Evolutionary conservation across 768 basidiomycete genomes (phyloP).

Genomic region (Rickenella mellea): DNA sequence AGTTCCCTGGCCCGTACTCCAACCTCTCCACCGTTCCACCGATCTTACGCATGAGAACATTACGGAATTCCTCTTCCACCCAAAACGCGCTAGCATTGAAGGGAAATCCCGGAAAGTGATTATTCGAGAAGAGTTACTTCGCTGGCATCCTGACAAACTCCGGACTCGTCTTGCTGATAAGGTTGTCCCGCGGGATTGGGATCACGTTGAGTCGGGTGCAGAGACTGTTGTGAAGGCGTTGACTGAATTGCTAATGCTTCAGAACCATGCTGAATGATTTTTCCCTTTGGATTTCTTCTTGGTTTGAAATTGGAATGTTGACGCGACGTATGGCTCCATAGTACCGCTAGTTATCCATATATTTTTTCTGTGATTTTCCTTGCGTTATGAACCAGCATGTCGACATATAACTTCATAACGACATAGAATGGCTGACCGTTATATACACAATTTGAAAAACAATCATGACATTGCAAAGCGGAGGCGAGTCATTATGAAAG

Average conservation of each 20-base stretch:
- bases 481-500: too few relatives aligned
- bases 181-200: constrained; percentile 23
- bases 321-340: too few relatives aligned
- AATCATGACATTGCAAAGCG: too few relatives aligned
- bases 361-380: too few relatives aligned
- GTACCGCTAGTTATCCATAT: too few relatives aligned
- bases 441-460: too few relatives aligned
- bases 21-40: neutral
- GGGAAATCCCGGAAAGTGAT: constrained; percentile 34
- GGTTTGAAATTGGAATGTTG: too few relatives aligned
- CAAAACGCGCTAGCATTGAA: constrained; percentile 19
- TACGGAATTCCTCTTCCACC: constrained; percentile 30
- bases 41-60: constrained; percentile 28
- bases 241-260: constrained; percentile 24
- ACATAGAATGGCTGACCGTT: too few relatives aligned
- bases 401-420: too few relatives aligned
- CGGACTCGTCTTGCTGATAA: constrained; percentile 10
- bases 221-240: constrained; percentile 32
- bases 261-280: too few relatives aligned
- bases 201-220: constrained; percentile 25
- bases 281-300: too few relatives aligned
- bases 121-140: constrained; percentile 48
- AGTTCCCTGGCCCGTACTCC: neutral
- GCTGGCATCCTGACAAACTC: constrained; percentile 21
- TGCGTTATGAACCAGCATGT: too few relatives aligned